Evolutionary conservation across 2,329 filamentous ascomycete genomes (phyloP).

Genomic region (Tolypocladium sp.): DNA sequence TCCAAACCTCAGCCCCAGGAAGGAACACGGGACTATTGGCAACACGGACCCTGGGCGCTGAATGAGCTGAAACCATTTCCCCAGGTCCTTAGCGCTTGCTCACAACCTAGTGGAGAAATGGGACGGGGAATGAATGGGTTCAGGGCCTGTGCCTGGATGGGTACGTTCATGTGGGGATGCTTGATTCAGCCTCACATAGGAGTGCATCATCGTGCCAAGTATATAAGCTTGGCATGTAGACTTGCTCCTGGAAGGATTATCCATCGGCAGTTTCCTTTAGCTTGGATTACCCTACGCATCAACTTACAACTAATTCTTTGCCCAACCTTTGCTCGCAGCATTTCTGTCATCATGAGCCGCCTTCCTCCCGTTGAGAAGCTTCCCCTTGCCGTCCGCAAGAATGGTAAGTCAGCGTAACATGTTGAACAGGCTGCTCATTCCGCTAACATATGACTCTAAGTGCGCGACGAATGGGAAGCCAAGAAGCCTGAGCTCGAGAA

Average conservation of each 20-base stretch:
- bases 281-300: not conserved
- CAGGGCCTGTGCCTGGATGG: not conserved
- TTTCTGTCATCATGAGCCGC: constrained; percentile 12
- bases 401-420: constrained; percentile 25
- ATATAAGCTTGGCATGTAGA: not conserved
- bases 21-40: not conserved
- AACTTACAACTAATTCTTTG: not conserved
- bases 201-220: not conserved
- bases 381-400: constrained; percentile 41
- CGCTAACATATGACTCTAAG: constrained; percentile 15
- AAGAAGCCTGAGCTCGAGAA: constrained; percentile 35
- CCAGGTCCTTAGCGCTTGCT: not conserved
- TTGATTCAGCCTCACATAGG: not conserved
- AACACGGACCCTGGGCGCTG: not conserved
- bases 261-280: not conserved
- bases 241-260: not conserved
- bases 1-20: not conserved
- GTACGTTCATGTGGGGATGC: not conserved
- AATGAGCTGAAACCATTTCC: not conserved
- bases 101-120: not conserved
- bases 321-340: not conserved
- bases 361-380: constrained; percentile 40
- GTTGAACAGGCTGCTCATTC: too few species aligned
- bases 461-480: constrained; percentile 42
- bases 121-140: not conserved